Conservation (phyloP, 2,329 filamentous ascomycete species). For the Verticillium nubilum region DNA sequence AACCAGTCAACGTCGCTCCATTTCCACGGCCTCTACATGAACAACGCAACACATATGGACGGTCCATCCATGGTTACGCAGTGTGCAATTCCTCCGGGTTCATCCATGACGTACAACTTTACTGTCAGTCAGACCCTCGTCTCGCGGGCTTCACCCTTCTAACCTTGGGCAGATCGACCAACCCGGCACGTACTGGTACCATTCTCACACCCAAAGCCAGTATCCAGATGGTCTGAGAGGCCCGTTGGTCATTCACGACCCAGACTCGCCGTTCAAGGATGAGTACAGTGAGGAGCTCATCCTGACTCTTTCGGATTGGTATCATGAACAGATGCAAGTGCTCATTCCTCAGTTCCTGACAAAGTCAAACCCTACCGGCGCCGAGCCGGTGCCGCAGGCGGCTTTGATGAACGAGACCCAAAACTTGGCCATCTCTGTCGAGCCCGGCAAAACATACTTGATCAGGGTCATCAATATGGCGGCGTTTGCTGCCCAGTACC, state of each 20-base stretch:
- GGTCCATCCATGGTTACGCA: constrained; percentile 63
- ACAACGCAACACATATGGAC: constrained; percentile 65
- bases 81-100: constrained; percentile 58
- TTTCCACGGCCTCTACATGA: constrained; percentile 69
- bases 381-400: constrained; percentile 62
- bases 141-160: not conserved
- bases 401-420: constrained; percentile 68
- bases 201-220: constrained; percentile 61
- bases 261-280: constrained; percentile 48
- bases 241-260: constrained; percentile 60
- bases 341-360: constrained; percentile 44
- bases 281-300: constrained; percentile 59
- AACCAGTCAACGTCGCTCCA: constrained; percentile 60
- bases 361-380: constrained; percentile 50
- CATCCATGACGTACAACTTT: constrained; percentile 65
- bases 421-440: constrained; percentile 45
- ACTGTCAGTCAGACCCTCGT: constrained; percentile 36
- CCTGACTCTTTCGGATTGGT: constrained; percentile 65
- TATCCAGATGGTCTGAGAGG: constrained; percentile 67
- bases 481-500: constrained; percentile 62
- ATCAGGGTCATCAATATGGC: constrained; percentile 69
- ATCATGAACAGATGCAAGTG: constrained; percentile 52
- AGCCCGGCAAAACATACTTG: constrained; percentile 66
- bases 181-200: constrained; percentile 76
- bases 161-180: constrained; percentile 46